These are phyloP conservation scores for Achlya hypogyna DNA, from an alignment of 352 stramenopile genomes.

Conservation along the genomic window DNA sequence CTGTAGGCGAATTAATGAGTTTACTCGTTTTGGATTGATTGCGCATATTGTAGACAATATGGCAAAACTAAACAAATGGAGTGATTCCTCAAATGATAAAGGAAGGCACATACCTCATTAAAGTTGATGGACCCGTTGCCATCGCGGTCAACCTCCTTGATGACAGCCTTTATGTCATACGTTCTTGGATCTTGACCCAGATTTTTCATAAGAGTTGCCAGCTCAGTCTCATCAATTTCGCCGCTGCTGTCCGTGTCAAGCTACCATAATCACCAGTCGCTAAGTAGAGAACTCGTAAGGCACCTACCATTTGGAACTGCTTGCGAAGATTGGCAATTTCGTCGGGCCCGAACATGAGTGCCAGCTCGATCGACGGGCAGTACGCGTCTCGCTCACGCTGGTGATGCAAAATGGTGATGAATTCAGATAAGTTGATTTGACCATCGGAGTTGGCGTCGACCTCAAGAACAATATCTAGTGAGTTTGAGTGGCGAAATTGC, in stretches of 20 bases:
- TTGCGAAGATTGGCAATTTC: conserved; percentile 57
- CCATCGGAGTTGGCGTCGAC: conserved; percentile 50
- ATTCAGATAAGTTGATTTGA: conserved; percentile 63
- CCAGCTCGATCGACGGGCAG: conserved; percentile 47
- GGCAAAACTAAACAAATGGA: conserved; percentile 13
- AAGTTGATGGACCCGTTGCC: conserved; percentile 49
- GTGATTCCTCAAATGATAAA: not conserved
- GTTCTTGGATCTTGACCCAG: conserved; percentile 35
- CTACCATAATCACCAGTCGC: conserved; percentile 8
- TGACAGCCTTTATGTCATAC: conserved; percentile 45
- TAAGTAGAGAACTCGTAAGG: not conserved
- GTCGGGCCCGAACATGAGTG: conserved; percentile 49
- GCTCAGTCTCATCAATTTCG: conserved; percentile 55
- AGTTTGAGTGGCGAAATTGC: not conserved
- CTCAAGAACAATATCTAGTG: conserved; percentile 37
- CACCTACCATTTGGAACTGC: conserved; percentile 33
- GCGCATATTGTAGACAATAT: conserved; percentile 22
- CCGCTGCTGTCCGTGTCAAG: conserved; percentile 59
- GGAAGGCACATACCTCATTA: conserved; percentile 2
- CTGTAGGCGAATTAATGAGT: too few species aligned
- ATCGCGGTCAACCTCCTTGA: conserved; percentile 56
- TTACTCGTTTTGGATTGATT: conserved; percentile 12
- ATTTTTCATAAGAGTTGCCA: conserved; percentile 50
- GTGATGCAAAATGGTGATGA: conserved; percentile 43
- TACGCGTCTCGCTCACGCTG: conserved; percentile 59